Evolutionary conservation across 139 green algal species (phyloP).

Genomic region (Chlorella sp.): DNA sequence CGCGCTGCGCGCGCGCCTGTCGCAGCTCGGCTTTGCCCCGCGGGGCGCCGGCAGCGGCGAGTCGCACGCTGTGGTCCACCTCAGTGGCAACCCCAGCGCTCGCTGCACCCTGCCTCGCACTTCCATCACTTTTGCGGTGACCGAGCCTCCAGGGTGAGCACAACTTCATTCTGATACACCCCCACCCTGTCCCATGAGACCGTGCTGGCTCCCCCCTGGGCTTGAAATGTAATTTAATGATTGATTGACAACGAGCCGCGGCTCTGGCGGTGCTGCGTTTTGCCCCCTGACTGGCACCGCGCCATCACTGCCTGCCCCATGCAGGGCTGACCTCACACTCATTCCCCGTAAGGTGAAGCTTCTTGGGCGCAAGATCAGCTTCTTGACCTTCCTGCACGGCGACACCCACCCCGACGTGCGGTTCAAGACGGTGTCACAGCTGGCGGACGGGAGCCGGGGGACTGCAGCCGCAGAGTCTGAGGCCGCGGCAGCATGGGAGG

Average conservation of each 20-base stretch:
- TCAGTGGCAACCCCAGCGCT: background rate
- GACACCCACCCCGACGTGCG: background rate
- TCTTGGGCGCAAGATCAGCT: background rate
- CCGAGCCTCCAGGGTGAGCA: no score
- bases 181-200: no score
- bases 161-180: no score
- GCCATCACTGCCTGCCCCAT: background rate
- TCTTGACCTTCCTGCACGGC: background rate
- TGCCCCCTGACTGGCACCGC: background rate
- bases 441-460: background rate
- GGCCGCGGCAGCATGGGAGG: background rate
- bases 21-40: background rate
- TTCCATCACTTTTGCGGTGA: background rate
- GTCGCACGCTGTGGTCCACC: background rate
- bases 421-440: background rate
- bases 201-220: no score
- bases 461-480: background rate
- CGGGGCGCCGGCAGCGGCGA: background rate
- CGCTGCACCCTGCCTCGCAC: background rate
- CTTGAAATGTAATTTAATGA: no score
- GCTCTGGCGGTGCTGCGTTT: background rate
- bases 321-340: background rate
- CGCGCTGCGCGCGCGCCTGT: background rate
- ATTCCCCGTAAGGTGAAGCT: background rate
- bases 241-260: no score